phyloP scores from a whole-genome alignment of 805 yeast species.

The Sporopachydermia quercuum region DNA sequence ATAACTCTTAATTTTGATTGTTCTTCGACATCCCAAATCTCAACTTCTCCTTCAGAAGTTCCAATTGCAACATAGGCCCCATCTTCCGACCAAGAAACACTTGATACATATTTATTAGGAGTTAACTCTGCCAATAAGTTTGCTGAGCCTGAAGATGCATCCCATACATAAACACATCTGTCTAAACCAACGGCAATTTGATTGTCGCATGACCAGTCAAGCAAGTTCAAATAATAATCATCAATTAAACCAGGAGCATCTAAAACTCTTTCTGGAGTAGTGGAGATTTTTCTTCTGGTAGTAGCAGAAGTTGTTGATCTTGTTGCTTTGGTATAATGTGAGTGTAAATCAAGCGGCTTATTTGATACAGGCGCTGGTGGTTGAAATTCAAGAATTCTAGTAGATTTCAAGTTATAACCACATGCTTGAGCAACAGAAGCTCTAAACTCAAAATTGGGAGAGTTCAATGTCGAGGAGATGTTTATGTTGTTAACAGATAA shows the following conservation, averaged over 20 bases:
- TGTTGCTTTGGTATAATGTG: slow-evolving; percentile 20
- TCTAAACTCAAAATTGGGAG: slow-evolving; percentile 28
- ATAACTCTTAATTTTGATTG: slow-evolving; percentile 63
- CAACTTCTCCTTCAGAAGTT: slow-evolving; percentile 65
- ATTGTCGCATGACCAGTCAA: slow-evolving; percentile 80
- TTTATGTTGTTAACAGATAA: not conserved
- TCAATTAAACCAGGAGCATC: slow-evolving; percentile 94
- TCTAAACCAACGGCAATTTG: slow-evolving; percentile 81
- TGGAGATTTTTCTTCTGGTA: slow-evolving; percentile 47
- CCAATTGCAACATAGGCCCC: slow-evolving; percentile 80
- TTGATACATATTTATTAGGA: slow-evolving; percentile 31
- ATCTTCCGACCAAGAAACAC: slow-evolving; percentile 84
- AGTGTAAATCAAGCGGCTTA: slow-evolving; percentile 19
- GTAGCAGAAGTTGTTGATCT: slow-evolving; percentile 16
- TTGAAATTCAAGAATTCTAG: slow-evolving; percentile 72
- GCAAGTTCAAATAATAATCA: slow-evolving; percentile 77
- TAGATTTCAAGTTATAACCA: slow-evolving; percentile 61
- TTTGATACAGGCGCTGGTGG: slow-evolving; percentile 64
- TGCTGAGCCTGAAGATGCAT: slow-evolving; percentile 72
- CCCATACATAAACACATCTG: slow-evolving; percentile 78
- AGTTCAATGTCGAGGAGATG: not conserved
- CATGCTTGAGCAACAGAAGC: slow-evolving; percentile 88
- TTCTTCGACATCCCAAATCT: slow-evolving; percentile 87
- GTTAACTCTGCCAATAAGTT: slow-evolving; percentile 45
- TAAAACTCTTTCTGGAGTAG: slow-evolving; percentile 81